Evolutionary conservation across 2,329 filamentous ascomycete genomes (phyloP).

Genomic region (Orbilia oligospora): DNA sequence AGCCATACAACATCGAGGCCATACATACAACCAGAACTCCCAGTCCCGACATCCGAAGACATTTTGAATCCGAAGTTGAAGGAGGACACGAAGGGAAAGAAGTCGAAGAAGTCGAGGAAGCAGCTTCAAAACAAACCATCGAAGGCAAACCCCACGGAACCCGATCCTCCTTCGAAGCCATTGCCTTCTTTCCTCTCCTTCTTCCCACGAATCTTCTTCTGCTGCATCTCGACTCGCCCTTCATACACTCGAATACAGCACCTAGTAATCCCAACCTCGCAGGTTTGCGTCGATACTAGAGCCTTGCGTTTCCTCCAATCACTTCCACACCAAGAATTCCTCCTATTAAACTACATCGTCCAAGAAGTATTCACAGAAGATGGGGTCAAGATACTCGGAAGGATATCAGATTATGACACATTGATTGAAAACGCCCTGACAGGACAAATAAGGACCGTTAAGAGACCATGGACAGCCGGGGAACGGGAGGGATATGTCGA

Average conservation of each 20-base stretch:
- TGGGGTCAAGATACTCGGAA: conserved; percentile 42
- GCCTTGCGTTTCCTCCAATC: conserved; percentile 44
- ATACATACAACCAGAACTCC: background rate
- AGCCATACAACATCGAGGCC: background rate
- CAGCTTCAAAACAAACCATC: background rate
- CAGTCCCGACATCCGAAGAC: background rate
- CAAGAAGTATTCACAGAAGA: conserved; percentile 57
- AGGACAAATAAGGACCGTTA: conserved; percentile 21
- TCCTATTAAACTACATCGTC: conserved; percentile 39
- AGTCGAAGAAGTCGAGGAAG: background rate
- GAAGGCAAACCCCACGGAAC: background rate
- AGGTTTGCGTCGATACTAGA: conserved; percentile 34
- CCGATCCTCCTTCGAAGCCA: background rate
- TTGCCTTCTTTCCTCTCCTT: background rate
- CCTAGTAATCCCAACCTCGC: conserved; percentile 43
- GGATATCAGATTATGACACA: conserved; percentile 47
- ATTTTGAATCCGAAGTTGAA: background rate
- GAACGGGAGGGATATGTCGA: conserved; percentile 47
- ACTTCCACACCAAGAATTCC: conserved; percentile 38
- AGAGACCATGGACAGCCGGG: conserved; percentile 29
- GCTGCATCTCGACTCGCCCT: conserved; percentile 42
- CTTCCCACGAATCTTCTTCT: conserved; percentile 17
- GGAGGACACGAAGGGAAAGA: background rate
- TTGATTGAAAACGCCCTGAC: conserved; percentile 41
- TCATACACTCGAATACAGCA: conserved; percentile 55